A percentile compares a stretch with the other conserved stretches of the same genome.
phyloP scores from a whole-genome alignment of 2,329 filamentous ascomycete genomes.

The Polychaeton citri region DNA sequence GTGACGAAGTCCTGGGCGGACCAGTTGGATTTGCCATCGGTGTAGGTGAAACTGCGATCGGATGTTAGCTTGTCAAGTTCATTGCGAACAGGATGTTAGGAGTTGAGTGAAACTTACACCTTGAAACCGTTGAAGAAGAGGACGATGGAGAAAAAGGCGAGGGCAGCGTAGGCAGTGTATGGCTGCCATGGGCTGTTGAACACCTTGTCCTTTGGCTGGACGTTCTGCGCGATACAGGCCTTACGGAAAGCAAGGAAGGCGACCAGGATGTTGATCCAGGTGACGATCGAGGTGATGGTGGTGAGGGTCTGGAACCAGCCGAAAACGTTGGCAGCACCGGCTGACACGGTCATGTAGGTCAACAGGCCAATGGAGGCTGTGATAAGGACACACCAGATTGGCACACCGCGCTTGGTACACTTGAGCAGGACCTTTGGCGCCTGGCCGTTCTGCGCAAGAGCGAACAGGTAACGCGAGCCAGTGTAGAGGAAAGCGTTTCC shows the following conservation, averaged over 20 bases:
- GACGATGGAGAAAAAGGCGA: conserved; percentile 46
- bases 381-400: conserved; percentile 24
- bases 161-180: conserved; percentile 44
- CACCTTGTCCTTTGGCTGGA: conserved; percentile 10
- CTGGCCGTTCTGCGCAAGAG: conserved; percentile 36
- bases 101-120: conserved; percentile 43
- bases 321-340: conserved; percentile 18
- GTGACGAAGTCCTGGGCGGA: conserved; percentile 36
- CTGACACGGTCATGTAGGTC: conserved; percentile 37
- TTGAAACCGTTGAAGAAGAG: conserved; percentile 52
- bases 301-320: conserved; percentile 23
- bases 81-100: conserved; percentile 55
- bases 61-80: conserved; percentile 44
- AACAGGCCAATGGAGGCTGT: conserved; percentile 41
- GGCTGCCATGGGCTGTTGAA: conserved; percentile 36
- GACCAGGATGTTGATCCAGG: conserved; percentile 17
- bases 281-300: conserved; percentile 21
- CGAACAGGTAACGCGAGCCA: conserved; percentile 39
- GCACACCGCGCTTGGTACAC: conserved; percentile 33
- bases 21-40: conserved; percentile 22
- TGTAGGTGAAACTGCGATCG: conserved; percentile 1
- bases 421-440: conserved; percentile 36
- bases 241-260: conserved; percentile 18
- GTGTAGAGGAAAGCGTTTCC: conserved; percentile 53
- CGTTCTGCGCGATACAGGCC: conserved; percentile 16